phyloP scores from a whole-genome alignment of 805 yeast genomes.

The Candida cerambycidarum region DNA sequence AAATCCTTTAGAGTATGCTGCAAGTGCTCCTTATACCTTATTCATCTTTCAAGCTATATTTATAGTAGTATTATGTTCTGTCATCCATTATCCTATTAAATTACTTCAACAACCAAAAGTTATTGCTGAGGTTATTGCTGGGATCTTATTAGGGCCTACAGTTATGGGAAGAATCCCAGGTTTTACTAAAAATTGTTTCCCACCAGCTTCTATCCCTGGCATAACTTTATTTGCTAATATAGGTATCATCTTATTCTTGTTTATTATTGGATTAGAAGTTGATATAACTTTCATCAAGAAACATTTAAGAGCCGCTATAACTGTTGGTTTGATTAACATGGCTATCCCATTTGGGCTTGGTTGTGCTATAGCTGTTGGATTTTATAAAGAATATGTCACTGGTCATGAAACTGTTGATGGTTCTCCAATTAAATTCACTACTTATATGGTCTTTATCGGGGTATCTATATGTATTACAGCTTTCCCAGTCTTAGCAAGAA shows the following conservation, averaged over 20 bases:
- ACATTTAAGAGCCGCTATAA: constrained; percentile 58
- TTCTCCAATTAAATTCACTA: constrained; percentile 56
- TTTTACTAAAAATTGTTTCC: constrained; percentile 65
- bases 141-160: constrained; percentile 73
- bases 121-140: constrained; percentile 78
- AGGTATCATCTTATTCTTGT: constrained; percentile 72
- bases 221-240: constrained; percentile 68
- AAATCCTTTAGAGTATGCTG: constrained; percentile 61
- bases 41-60: constrained; percentile 69
- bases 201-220: constrained; percentile 59
- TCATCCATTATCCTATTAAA: constrained; percentile 60
- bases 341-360: constrained; percentile 81
- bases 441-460: constrained; percentile 77
- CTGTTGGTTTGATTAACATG: constrained; percentile 72
- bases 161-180: constrained; percentile 71
- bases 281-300: constrained; percentile 64
- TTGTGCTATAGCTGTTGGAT: constrained; percentile 65
- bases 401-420: constrained; percentile 20
- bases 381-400: constrained; percentile 55
- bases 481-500: constrained; percentile 80
- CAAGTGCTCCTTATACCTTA: constrained; percentile 62
- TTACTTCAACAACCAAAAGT: constrained; percentile 73
- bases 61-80: constrained; percentile 58
- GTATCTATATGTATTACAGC: constrained; percentile 86
- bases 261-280: constrained; percentile 78